Percentiles rank a stretch among this genome's conserved stretches.
These are phyloP conservation scores for Thalassiosira exigua DNA, from an alignment of 352 stramenopile genomes.

Conservation along the genomic window DNA sequence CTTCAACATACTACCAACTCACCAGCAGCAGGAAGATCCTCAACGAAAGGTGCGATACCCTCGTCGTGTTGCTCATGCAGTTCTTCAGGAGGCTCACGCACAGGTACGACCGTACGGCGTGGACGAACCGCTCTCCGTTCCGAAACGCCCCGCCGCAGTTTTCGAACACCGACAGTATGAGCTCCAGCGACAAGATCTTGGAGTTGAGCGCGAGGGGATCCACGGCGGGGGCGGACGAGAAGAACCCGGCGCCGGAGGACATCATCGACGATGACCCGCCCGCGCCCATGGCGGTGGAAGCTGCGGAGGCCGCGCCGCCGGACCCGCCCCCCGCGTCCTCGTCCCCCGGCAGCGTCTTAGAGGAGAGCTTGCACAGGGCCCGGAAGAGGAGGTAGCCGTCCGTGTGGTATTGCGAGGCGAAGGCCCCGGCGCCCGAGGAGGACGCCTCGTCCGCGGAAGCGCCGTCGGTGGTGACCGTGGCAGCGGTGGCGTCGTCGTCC, in stretches of 20 bases:
- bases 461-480: conserved; percentile 29
- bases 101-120: conserved; percentile 96
- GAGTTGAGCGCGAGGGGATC: conserved; percentile 94
- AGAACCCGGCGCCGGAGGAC: conserved; percentile 31
- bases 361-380: conserved; percentile 94
- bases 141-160: conserved; percentile 94
- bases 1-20: too few species aligned
- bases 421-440: conserved; percentile 67
- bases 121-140: conserved; percentile 94
- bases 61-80: conserved; percentile 95
- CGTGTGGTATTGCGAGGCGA: conserved; percentile 96
- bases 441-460: conserved; percentile 74
- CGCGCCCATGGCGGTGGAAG: not conserved
- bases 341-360: conserved; percentile 87
- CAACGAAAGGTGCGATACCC: conserved; percentile 95
- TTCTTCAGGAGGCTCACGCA: conserved; percentile 98
- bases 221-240: conserved; percentile 63
- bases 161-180: conserved; percentile 97
- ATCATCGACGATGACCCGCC: conserved; percentile 1
- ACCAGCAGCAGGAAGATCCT: conserved; percentile 98
- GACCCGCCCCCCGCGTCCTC: conserved; percentile 48
- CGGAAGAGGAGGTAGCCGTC: conserved; percentile 98
- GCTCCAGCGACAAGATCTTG: conserved; percentile 96
- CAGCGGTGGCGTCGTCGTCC: conserved; percentile 33
- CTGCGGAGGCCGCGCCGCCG: not conserved